Conservation (phyloP, 2,329 filamentous ascomycete genomes). For the Chaetomiaceae sp. region DNA sequence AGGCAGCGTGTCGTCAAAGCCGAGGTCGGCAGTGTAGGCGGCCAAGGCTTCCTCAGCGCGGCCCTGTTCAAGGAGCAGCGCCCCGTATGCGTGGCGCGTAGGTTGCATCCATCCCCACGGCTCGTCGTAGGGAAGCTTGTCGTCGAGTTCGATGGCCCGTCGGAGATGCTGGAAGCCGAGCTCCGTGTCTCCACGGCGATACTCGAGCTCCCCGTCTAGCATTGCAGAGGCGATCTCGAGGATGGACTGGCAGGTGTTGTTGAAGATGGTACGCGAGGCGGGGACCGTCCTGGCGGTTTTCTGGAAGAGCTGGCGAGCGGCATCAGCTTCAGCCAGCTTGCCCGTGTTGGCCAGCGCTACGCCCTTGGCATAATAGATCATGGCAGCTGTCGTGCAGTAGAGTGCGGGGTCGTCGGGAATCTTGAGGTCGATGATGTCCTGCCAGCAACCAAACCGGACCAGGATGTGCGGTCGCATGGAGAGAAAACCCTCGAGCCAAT, state of each 20-base stretch:
- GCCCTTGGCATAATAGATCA: slow-evolving; percentile 63
- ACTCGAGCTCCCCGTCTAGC: slow-evolving; percentile 70
- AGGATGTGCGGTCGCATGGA: slow-evolving; percentile 64
- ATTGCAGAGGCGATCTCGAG: slow-evolving; percentile 60
- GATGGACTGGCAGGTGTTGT: slow-evolving; percentile 61
- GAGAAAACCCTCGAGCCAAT: slow-evolving; percentile 70
- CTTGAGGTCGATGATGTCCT: slow-evolving; percentile 53
- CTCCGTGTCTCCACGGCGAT: slow-evolving; percentile 55
- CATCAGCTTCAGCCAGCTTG: slow-evolving; percentile 49
- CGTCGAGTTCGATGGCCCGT: slow-evolving; percentile 54
- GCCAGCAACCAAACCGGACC: slow-evolving; percentile 69
- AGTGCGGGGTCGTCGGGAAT: slow-evolving; percentile 55
- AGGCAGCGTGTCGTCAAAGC: slow-evolving; percentile 54
- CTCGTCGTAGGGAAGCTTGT: slow-evolving; percentile 63
- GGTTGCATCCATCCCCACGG: slow-evolving; percentile 81
- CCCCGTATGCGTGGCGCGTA: slow-evolving; percentile 64
- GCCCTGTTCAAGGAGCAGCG: slow-evolving; percentile 63
- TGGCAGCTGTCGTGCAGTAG: slow-evolving; percentile 65
- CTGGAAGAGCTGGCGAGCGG: slow-evolving; percentile 47
- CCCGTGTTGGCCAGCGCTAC: slow-evolving; percentile 60
- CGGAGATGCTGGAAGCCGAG: slow-evolving; percentile 56
- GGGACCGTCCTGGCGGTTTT: slow-evolving; percentile 50
- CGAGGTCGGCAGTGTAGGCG: slow-evolving; percentile 59
- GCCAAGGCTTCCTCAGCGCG: slow-evolving; percentile 49
- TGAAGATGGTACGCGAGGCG: slow-evolving; percentile 59